These are phyloP conservation scores for Erythrobasidium yunnanense DNA, from an alignment of 768 basidiomycete species.

Conservation along the genomic window DNA sequence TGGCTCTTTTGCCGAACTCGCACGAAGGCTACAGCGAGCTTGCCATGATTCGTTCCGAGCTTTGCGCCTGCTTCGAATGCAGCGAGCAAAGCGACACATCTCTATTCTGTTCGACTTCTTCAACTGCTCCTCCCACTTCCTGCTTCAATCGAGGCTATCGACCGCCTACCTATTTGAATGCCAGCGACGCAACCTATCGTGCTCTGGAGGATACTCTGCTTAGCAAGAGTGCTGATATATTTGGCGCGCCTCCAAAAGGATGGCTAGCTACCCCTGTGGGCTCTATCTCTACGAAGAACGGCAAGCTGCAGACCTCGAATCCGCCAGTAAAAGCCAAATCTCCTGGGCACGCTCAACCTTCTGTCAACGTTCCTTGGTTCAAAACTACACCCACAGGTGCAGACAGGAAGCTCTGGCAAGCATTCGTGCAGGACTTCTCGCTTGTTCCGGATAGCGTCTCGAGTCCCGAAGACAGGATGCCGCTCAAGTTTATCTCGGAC, in stretches of 20 bases:
- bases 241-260: slow-evolving; percentile 17
- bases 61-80: slow-evolving; percentile 25
- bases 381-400: not conserved
- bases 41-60: not conserved
- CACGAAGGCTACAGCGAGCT: slow-evolving; percentile 15
- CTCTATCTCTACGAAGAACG: too few relatives aligned
- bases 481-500: slow-evolving; percentile 2
- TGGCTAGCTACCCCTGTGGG: slow-evolving; percentile 5
- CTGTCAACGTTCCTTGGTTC: not conserved
- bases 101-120: slow-evolving; percentile 11
- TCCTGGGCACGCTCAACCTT: too few relatives aligned
- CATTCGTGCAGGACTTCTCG: slow-evolving; percentile 13
- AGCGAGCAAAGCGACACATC: not conserved
- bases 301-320: not conserved
- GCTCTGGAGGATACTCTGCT: slow-evolving; percentile 6
- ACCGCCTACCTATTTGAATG: not conserved
- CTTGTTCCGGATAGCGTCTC: slow-evolving; percentile 5
- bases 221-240: not conserved
- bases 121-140: not conserved
- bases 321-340: not conserved
- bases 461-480: slow-evolving; percentile 7
- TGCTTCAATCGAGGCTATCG: slow-evolving; percentile 20
- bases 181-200: not conserved
- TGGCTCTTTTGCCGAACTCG: slow-evolving; percentile 13
- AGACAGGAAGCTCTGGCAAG: slow-evolving; percentile 3